Evolutionary conservation across 1,139 yeast genomes (phyloP).

Genomic region (Yamadazyma membranifaciens): DNA sequence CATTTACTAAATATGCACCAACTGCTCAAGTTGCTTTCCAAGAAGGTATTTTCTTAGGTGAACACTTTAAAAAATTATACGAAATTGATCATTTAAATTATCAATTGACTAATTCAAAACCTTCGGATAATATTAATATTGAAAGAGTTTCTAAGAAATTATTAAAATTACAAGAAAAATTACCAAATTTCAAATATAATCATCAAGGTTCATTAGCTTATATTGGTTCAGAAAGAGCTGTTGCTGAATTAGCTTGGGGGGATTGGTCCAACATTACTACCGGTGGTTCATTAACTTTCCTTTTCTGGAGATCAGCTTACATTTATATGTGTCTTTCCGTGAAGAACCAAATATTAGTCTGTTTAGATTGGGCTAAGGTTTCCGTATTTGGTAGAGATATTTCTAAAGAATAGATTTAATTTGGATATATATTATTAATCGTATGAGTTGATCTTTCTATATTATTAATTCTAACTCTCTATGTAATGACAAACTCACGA

Average conservation of each 20-base stretch:
- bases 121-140: constrained; percentile 29
- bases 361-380: constrained; percentile 86
- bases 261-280: constrained; percentile 78
- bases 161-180: constrained; percentile 39
- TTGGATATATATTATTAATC: not conserved
- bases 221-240: constrained; percentile 89
- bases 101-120: constrained; percentile 25
- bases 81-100: constrained; percentile 61
- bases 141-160: constrained; percentile 43
- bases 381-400: constrained; percentile 87
- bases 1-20: constrained; percentile 87
- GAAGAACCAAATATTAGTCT: constrained; percentile 81
- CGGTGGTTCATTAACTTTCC: constrained; percentile 84
- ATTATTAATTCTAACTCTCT: not conserved
- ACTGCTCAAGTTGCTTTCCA: constrained; percentile 98
- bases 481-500: not conserved
- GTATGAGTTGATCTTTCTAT: too few relatives aligned
- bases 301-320: constrained; percentile 94
- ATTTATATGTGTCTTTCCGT: constrained; percentile 89
- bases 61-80: constrained; percentile 66
- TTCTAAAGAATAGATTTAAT: constrained; percentile 45
- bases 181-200: constrained; percentile 60
- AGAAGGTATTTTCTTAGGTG: constrained; percentile 82
- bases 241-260: constrained; percentile 89
- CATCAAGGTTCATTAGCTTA: constrained; percentile 78